Base-by-base conservation (phyloP, 306 rosid genomes). In the Purshia tridentata region DNA sequence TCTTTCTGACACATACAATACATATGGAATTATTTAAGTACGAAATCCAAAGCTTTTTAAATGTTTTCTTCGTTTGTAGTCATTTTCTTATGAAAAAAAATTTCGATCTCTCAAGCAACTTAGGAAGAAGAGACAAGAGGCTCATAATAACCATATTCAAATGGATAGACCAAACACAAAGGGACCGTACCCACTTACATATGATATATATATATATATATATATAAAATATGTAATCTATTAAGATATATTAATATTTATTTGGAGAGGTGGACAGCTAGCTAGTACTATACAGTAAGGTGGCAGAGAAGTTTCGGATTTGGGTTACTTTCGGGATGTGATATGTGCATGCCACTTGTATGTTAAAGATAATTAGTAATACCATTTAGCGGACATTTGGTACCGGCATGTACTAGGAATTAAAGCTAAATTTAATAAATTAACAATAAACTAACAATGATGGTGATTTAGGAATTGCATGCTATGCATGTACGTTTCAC, bases 331-430 rank as follows among this genome's bases (percentile, higher is more conserved):
- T 56, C 50, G 82, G 11, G 74, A 78, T 82, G 82, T 82, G 85
- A 74, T 74, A 69, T 77, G 81, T 67, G 69, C 62, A 78, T 67
- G 69, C 62, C 59, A 46, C 67, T 48, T 39, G 46, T 61, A 39
- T 59, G 66, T 61, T 45, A 22, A 65, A 29, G 50, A 58, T 47
- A 69, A 49, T 53, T 69, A 58, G 66, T 74, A 57, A 78, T 82
- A 39, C 86, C 72, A 78, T 70, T 75, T 69, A 42, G 80, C 72
- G 76, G 77, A 82, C 86, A 82, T 29, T 4, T 66, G 44, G 82
- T 70, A 78, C 84, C 65, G 77, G 20, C 54, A 40, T 81, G 84
- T 65, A 81, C 85, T 64, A n/a, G 40, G 48, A 62, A 18, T 35
- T 48, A 67, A 55, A 42, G 6, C 50, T 47, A 12, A 9, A 61